Evolutionary conservation across 345 rosid genomes (phyloP).

Genomic region (Carallia brachiata): DNA sequence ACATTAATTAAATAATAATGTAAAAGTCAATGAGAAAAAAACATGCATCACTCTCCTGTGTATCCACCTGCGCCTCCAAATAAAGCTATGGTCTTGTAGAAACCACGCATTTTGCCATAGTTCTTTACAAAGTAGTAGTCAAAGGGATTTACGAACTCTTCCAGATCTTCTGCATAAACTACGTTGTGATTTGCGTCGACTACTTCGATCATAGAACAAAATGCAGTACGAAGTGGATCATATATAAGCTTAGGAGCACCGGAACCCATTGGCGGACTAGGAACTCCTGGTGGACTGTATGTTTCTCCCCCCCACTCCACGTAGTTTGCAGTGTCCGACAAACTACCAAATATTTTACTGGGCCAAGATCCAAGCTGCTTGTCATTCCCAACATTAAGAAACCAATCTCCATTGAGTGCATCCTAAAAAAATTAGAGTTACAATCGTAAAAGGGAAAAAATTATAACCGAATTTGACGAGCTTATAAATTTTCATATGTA

Average conservation of each 20-base stretch:
- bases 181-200: neutral
- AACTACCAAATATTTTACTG: neutral
- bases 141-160: too few species aligned
- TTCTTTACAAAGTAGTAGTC: too few species aligned
- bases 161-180: too few species aligned
- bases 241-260: neutral
- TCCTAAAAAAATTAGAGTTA: conserved; percentile 11
- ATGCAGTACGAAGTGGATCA: neutral
- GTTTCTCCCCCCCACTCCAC: conserved; percentile 27
- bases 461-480: too few species aligned
- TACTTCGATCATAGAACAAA: neutral
- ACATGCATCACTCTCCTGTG: too few species aligned
- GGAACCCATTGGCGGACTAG: conserved; percentile 21
- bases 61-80: too few species aligned
- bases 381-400: neutral
- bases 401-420: conserved; percentile 7
- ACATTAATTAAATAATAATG: too few species aligned
- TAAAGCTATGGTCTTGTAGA: too few species aligned
- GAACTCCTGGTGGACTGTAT: conserved; percentile 4
- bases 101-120: too few species aligned
- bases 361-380: conserved; percentile 16
- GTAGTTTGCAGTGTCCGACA: conserved; percentile 1
- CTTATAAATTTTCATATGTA: too few species aligned
- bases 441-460: too few species aligned
- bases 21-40: too few species aligned